Conservation (phyloP, 1,139 yeast genomes). For the Scheffersomyces segobiensis region DNA sequence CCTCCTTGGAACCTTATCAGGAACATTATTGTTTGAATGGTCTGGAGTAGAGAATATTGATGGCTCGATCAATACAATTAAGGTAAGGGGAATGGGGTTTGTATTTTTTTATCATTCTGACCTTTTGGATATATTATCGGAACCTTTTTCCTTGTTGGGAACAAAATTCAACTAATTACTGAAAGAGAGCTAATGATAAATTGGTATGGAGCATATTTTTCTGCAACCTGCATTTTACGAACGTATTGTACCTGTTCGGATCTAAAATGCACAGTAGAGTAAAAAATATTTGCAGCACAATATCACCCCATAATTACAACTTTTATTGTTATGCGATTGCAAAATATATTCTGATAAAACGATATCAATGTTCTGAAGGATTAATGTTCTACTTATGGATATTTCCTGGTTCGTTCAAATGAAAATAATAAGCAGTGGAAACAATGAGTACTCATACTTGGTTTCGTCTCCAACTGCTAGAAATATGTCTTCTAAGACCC, state of each 20-base stretch:
- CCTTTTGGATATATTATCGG: neutral
- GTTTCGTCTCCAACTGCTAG: neutral
- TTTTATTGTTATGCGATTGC: neutral
- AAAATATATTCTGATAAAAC: neutral
- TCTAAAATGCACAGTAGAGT: neutral
- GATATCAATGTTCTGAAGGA: neutral
- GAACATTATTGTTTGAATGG: neutral
- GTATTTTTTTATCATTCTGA: too few species aligned
- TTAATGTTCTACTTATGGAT: neutral
- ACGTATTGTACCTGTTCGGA: neutral
- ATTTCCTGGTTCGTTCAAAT: neutral
- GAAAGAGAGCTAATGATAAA: neutral
- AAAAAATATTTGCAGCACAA: neutral
- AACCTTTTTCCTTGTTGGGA: neutral
- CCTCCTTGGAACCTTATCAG: neutral
- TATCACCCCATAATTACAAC: neutral
- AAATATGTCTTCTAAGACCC: neutral
- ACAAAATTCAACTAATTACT: neutral
- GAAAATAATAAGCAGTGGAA: neutral
- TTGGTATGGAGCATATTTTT: neutral
- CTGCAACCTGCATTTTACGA: neutral
- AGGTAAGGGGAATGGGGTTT: neutral
- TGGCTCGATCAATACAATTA: neutral
- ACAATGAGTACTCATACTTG: neutral
- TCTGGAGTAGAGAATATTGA: neutral